Percentiles rank a stretch among this genome's conserved stretches.
These are phyloP conservation scores for Pseudevernia furfuracea DNA, from an alignment of 495 filamentous ascomycete genomes.

Conservation along the genomic window DNA sequence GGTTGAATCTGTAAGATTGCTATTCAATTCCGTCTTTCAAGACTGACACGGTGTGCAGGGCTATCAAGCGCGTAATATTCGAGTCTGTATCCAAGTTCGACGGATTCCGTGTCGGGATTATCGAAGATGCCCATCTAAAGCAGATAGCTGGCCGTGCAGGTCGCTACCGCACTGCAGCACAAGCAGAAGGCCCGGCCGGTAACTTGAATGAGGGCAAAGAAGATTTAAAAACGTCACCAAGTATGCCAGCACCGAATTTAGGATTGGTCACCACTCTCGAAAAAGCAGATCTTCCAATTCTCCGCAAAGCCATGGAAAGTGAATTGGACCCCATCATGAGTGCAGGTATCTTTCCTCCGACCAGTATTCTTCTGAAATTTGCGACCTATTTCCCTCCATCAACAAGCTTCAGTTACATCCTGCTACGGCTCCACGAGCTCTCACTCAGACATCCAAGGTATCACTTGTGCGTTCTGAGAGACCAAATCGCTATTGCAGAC, in stretches of 20 bases:
- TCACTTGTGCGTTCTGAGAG: conserved; percentile 57
- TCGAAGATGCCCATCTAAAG: conserved; percentile 73
- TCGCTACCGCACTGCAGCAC: conserved; percentile 66
- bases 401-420: conserved; percentile 69
- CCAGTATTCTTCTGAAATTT: conserved; percentile 59
- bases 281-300: conserved; percentile 53
- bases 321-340: conserved; percentile 59
- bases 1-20: conserved; percentile 67
- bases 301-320: conserved; percentile 53
- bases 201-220: conserved; percentile 22
- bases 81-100: conserved; percentile 64
- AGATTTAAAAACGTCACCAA: background rate
- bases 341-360: conserved; percentile 69
- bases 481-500: conserved; percentile 57
- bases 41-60: conserved; percentile 37
- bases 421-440: conserved; percentile 63
- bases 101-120: conserved; percentile 39
- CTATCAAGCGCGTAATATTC: conserved; percentile 86
- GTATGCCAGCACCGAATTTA: conserved; percentile 32
- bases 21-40: background rate
- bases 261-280: conserved; percentile 81
- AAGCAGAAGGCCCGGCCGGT: conserved; percentile 27
- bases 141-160: conserved; percentile 94
- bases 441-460: conserved; percentile 54
- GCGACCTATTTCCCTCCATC: conserved; percentile 66